These are phyloP conservation scores for Zanthoxylum bungeanum DNA, from an alignment of 345 rosid genomes.

Conservation along the genomic window DNA sequence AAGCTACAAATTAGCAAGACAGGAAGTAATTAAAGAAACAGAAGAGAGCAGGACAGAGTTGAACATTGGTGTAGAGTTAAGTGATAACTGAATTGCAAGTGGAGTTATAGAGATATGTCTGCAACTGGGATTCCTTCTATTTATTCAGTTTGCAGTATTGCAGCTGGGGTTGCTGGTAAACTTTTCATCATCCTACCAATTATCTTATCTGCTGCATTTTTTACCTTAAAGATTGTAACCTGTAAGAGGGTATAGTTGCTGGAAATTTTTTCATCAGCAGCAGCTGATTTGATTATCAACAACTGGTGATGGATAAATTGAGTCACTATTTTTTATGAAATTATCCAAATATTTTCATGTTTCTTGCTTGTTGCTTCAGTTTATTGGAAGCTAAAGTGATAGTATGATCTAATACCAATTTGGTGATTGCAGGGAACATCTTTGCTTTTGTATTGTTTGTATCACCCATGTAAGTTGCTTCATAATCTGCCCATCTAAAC, in stretches of 20 bases:
- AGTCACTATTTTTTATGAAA: neutral
- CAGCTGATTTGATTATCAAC: neutral
- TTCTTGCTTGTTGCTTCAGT: neutral
- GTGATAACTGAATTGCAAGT: neutral
- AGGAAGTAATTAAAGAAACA: neutral
- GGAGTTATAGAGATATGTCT: constrained; percentile 17
- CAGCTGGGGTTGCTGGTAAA: constrained; percentile 54
- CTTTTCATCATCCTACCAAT: neutral
- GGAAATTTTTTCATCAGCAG: neutral
- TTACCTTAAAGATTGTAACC: neutral
- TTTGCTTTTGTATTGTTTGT: constrained; percentile 49
- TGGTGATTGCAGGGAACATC: constrained; percentile 43
- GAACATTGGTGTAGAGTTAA: neutral
- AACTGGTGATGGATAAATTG: neutral
- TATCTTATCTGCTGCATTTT: neutral
- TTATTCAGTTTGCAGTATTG: constrained; percentile 35
- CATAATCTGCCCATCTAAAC: neutral
- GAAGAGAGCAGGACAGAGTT: neutral
- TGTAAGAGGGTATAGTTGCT: no score
- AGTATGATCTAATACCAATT: neutral
- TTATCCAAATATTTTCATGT: neutral
- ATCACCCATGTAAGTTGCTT: constrained; percentile 48
- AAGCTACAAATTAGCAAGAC: neutral
- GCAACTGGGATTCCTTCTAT: constrained; percentile 21
- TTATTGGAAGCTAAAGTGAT: neutral